A percentile compares a stretch with the other conserved stretches of the same genome.
Conservation (phyloP, 768 basidiomycete genomes). For the Hypsizygus marmoreus region DNA sequence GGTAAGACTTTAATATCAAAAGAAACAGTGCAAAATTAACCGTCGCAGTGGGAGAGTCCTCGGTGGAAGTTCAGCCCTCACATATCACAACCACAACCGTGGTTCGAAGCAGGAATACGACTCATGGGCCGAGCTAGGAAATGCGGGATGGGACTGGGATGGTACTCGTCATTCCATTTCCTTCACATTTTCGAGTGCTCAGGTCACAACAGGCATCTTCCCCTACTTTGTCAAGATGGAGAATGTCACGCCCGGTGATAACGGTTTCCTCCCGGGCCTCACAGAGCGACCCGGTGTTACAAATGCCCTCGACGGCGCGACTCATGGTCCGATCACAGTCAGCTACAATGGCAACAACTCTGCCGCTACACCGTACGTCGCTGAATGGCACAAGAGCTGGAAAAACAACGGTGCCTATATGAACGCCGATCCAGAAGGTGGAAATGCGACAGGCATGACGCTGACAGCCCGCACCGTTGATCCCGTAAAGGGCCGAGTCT, state of each 20-base stretch:
- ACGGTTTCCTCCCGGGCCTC: conserved; percentile 10
- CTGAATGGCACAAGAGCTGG: conserved; percentile 14
- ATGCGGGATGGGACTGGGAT: conserved; percentile 25
- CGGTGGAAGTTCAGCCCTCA: conserved; percentile 18
- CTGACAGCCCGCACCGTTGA: conserved; percentile 17
- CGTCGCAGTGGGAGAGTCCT: conserved; percentile 17
- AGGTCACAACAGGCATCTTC: conserved; percentile 3
- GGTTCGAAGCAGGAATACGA: conserved; percentile 18
- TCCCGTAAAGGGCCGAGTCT: conserved; percentile 16
- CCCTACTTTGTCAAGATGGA: conserved; percentile 22
- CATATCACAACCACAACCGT: conserved; percentile 12
- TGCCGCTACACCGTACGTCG: conserved; percentile 11
- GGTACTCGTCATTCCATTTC: not conserved
- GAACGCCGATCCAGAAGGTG: conserved; percentile 14
- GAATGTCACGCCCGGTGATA: conserved; percentile 9
- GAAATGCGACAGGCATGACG: conserved; percentile 12
- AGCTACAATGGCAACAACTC: conserved; percentile 13
- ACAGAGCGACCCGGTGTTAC: conserved; percentile 7
- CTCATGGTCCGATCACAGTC: conserved; percentile 14
- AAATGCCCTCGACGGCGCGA: conserved; percentile 14
- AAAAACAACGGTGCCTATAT: conserved; percentile 13
- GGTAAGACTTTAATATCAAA: conserved; percentile 11
- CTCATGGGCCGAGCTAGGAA: conserved; percentile 22
- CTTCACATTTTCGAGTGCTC: not conserved
- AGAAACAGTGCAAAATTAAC: not conserved